Evolutionary conservation across 108 stramenopile genomes (phyloP).

Genomic region (Stephanodiscus minutulus): DNA sequence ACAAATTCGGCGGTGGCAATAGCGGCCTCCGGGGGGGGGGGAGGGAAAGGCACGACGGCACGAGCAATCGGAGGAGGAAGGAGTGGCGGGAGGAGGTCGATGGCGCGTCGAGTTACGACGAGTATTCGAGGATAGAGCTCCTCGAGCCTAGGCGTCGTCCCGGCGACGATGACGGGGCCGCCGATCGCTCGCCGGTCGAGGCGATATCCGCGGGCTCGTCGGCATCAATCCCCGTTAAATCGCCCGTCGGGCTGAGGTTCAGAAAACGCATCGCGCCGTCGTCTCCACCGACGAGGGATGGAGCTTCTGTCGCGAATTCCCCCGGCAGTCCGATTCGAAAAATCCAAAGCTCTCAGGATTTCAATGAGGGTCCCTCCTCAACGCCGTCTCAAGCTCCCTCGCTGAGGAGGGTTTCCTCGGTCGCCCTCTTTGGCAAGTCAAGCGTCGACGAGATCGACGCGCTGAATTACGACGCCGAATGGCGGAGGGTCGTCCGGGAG

Average conservation of each 20-base stretch:
- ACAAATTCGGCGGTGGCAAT: constrained; percentile 26
- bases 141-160: constrained; percentile 38
- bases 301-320: too few species aligned
- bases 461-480: constrained; percentile 17
- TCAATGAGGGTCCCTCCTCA: neutral
- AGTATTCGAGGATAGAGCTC: constrained; percentile 70
- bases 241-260: too few species aligned
- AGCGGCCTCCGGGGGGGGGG: constrained; percentile 15
- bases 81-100: constrained; percentile 73
- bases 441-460: constrained; percentile 25
- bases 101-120: constrained; percentile 50
- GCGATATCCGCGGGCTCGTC: too few species aligned
- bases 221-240: too few species aligned
- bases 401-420: constrained; percentile 24
- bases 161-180: neutral
- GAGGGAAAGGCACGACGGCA: constrained; percentile 15
- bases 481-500: constrained; percentile 50
- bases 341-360: constrained; percentile 36
- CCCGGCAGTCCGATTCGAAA: constrained; percentile 23
- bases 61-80: constrained; percentile 54
- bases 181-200: neutral
- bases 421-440: constrained; percentile 9
- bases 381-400: neutral
- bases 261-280: too few species aligned
- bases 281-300: too few species aligned